These are phyloP conservation scores for Xerocomus minutiporus DNA, from an alignment of 1,284 basidiomycete species.

Conservation along the genomic window DNA sequence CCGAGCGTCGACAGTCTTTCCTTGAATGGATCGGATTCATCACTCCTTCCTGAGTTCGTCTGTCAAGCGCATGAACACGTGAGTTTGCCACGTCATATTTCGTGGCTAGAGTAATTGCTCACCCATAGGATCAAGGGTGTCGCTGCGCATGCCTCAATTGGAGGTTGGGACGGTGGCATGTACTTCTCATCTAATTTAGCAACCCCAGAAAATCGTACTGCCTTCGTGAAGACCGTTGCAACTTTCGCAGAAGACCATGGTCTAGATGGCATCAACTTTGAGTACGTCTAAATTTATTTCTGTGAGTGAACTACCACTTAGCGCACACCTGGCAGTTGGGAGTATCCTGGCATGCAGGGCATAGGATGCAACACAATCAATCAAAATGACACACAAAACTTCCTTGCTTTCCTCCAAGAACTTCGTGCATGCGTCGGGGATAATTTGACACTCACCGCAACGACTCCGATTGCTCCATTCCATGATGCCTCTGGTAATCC, in stretches of 20 bases:
- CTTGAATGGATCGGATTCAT: constrained; percentile 38
- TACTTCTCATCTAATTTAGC: constrained; percentile 70
- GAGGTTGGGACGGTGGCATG: constrained; percentile 75
- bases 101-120: neutral
- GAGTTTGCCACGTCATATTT: neutral
- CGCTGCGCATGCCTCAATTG: constrained; percentile 68
- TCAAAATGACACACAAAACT: constrained; percentile 40
- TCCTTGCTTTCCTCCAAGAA: constrained; percentile 45
- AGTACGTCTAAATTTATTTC: constrained; percentile 11
- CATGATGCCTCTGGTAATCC: constrained; percentile 47
- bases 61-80: constrained; percentile 45
- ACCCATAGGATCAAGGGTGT: constrained; percentile 42
- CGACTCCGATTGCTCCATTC: constrained; percentile 55
- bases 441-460: constrained; percentile 54
- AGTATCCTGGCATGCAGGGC: constrained; percentile 48
- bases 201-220: constrained; percentile 52
- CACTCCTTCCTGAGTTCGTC: constrained; percentile 50
- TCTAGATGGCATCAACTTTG: constrained; percentile 26
- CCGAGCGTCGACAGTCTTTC: constrained; percentile 38
- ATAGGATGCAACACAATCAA: constrained; percentile 44
- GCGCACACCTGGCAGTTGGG: constrained; percentile 34
- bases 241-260: constrained; percentile 53
- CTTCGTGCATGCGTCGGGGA: constrained; percentile 39
- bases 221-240: constrained; percentile 65
- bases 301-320: constrained; percentile 3